These are phyloP conservation scores for Leccinum subgranulosum DNA, from an alignment of 768 basidiomycete species.

Conservation along the genomic window DNA sequence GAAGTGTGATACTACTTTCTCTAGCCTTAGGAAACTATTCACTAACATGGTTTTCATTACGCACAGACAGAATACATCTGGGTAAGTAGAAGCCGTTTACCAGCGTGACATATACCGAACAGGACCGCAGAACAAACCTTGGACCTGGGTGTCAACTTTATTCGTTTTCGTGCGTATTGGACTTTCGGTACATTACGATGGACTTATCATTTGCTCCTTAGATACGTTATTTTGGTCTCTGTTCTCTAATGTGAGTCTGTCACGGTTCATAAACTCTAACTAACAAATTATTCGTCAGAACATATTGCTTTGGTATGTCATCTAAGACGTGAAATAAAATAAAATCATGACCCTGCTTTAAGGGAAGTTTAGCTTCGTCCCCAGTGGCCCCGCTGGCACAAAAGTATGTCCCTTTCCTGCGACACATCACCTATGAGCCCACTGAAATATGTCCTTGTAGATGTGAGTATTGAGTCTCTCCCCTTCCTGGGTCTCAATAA, in stretches of 20 bases:
- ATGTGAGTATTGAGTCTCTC: neutral
- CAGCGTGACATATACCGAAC: too few relatives aligned
- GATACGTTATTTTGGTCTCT: neutral
- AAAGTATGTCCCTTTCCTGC: too few relatives aligned
- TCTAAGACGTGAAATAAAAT: too few relatives aligned
- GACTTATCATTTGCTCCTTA: too few relatives aligned
- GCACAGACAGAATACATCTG: conserved; percentile 4
- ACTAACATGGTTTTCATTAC: neutral
- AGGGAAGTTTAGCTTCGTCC: too few relatives aligned
- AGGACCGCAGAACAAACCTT: neutral
- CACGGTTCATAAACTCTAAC: neutral
- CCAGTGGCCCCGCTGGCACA: neutral
- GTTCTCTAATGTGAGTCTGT: neutral
- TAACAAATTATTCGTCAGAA: too few relatives aligned
- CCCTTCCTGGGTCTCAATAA: neutral
- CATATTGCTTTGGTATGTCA: too few relatives aligned
- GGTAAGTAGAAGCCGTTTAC: neutral
- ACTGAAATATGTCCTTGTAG: neutral
- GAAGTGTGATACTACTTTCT: neutral
- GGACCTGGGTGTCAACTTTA: conserved; percentile 1
- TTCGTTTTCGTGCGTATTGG: neutral
- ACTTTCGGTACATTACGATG: too few relatives aligned
- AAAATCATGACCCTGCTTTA: too few relatives aligned
- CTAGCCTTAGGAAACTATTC: neutral
- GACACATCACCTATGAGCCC: neutral